A percentile compares a stretch with the other conserved stretches of the same genome.
These are phyloP conservation scores for Cladosporium sp. DNA, from an alignment of 2,329 filamentous ascomycete genomes.

Conservation along the genomic window DNA sequence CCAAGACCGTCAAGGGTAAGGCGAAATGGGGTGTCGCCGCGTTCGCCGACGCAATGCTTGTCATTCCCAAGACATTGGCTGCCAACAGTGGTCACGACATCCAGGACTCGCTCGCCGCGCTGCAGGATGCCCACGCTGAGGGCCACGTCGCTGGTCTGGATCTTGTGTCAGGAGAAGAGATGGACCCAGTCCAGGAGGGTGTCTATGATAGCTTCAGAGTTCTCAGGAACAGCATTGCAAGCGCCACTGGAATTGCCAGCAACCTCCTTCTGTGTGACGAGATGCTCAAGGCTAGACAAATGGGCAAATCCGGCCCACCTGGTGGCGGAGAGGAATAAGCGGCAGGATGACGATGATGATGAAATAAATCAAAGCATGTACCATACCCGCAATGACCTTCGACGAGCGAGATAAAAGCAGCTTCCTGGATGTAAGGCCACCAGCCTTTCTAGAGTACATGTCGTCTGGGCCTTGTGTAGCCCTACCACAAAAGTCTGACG, in stretches of 20 bases:
- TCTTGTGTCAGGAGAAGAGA: conserved; percentile 79
- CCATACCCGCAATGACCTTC: conserved; percentile 12
- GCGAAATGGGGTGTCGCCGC: conserved; percentile 93
- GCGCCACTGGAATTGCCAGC: conserved; percentile 88
- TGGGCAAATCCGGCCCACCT: conserved; percentile 51
- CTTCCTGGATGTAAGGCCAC: not conserved
- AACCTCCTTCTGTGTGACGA: conserved; percentile 96
- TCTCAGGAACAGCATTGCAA: conserved; percentile 86
- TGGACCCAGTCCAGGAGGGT: conserved; percentile 90
- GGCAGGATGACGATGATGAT: conserved; percentile 3
- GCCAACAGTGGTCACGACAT: conserved; percentile 96
- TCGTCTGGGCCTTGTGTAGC: not conserved
- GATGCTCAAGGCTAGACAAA: conserved; percentile 94
- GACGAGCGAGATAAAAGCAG: not conserved
- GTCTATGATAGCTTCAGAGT: conserved; percentile 97
- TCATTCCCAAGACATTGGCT: conserved; percentile 96
- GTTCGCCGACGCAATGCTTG: conserved; percentile 87
- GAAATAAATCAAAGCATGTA: conserved; percentile 11
- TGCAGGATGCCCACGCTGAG: conserved; percentile 81
- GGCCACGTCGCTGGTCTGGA: conserved; percentile 85
- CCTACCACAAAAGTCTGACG: not conserved
- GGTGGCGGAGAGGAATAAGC: conserved; percentile 23
- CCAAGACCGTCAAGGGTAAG: conserved; percentile 93
- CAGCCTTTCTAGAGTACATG: not conserved
- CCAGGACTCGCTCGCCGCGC: conserved; percentile 83